Percentiles rank a stretch among this genome's conserved stretches.
Evolutionary conservation across 345 rosid species (phyloP).

Genomic region (Moricandia arvensis): DNA sequence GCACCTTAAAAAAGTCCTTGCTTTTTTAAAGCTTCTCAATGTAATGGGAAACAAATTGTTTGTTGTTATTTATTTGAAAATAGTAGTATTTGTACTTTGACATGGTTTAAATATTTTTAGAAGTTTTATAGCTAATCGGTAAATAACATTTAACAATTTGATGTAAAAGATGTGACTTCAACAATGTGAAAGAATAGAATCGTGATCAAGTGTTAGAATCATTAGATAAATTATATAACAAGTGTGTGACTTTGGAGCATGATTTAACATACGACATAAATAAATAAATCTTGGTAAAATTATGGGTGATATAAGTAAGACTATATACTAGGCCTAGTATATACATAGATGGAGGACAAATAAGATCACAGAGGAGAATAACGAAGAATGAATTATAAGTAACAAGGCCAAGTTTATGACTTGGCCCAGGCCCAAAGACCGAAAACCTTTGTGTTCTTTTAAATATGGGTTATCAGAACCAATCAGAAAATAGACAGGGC

Average conservation of each 20-base stretch:
- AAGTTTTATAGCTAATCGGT: too few relatives aligned
- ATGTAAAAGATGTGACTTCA: too few relatives aligned
- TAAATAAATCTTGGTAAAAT: neutral
- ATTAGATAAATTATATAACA: neutral
- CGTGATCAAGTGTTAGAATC: too few relatives aligned
- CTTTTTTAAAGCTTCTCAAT: slow-evolving; percentile 1
- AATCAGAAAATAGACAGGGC: neutral
- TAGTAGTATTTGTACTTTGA: neutral
- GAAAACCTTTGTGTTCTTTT: neutral
- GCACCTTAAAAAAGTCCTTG: neutral
- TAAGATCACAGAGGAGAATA: neutral
- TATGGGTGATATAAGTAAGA: neutral
- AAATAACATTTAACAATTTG: too few relatives aligned
- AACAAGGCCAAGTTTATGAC: neutral
- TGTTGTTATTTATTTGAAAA: neutral
- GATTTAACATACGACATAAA: neutral
- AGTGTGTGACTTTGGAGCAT: neutral
- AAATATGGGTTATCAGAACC: neutral
- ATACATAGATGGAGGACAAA: too few relatives aligned
- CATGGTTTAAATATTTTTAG: too few relatives aligned
- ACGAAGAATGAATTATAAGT: neutral
- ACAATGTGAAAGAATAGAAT: too few relatives aligned
- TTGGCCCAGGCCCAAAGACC: neutral
- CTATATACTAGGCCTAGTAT: too few relatives aligned
- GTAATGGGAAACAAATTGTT: neutral